phyloP scores from a whole-genome alignment of 2,329 filamentous ascomycete species.

The Uncinocarpus reesii region DNA sequence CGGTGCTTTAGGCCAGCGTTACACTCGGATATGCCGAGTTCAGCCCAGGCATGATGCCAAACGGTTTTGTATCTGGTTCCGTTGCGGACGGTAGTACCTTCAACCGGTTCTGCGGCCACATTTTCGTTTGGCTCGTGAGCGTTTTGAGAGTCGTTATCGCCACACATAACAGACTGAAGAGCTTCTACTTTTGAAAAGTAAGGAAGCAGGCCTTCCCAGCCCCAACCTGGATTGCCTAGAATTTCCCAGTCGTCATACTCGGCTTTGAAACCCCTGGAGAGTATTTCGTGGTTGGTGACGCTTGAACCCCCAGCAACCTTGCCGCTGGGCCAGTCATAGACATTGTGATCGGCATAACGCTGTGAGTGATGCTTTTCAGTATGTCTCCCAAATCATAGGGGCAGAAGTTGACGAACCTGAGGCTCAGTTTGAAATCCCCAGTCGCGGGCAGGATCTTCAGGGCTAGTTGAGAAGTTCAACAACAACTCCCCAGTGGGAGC shows the following conservation, averaged over 20 bases:
- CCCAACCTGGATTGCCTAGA: constrained; percentile 24
- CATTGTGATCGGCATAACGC: background rate
- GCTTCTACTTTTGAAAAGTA: constrained; percentile 4
- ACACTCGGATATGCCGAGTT: constrained; percentile 23
- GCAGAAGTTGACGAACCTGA: background rate
- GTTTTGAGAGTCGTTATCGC: background rate
- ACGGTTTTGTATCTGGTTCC: background rate
- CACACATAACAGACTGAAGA: background rate
- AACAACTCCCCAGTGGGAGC: background rate
- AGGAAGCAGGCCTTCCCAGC: constrained; percentile 17
- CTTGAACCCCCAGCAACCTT: constrained; percentile 27
- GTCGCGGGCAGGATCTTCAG: constrained; percentile 18
- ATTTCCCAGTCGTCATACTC: constrained; percentile 29
- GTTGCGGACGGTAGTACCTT: background rate
- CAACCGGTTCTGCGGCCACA: too few relatives aligned
- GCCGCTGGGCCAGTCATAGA: constrained; percentile 19
- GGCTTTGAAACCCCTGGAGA: constrained; percentile 19
- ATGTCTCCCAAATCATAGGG: background rate
- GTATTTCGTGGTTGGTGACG: constrained; percentile 25
- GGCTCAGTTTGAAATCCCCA: constrained; percentile 26
- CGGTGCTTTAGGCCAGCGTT: background rate
- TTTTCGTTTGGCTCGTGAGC: background rate
- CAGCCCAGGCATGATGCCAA: constrained; percentile 24
- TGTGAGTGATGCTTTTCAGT: background rate
- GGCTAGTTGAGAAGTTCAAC: background rate